A percentile compares a stretch with the other conserved stretches of the same genome.
phyloP scores from a whole-genome alignment of 345 rosid species.

The Gossypium stocksii region DNA sequence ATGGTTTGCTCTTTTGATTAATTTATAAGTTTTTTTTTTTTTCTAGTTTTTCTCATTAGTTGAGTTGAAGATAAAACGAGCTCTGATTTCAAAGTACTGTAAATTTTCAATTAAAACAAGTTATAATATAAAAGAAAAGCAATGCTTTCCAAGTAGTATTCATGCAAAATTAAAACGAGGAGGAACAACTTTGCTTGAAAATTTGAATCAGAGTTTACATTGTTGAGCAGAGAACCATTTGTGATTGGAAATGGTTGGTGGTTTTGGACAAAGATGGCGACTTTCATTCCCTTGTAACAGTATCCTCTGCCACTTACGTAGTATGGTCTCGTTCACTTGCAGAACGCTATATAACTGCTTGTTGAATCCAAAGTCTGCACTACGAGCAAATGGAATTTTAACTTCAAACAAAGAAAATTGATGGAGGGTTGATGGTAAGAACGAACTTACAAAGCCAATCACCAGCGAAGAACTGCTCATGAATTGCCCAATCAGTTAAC shows the following conservation, averaged over 20 bases:
- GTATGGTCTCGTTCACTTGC: constrained; percentile 58
- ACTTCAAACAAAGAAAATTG: not conserved
- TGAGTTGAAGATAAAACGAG: not conserved
- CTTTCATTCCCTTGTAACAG: constrained; percentile 55
- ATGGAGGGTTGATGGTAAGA: not conserved
- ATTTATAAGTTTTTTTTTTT: not conserved
- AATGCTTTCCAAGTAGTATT: not conserved
- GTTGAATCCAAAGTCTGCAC: constrained; percentile 42
- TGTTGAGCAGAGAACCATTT: not conserved
- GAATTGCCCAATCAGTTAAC: constrained; percentile 46
- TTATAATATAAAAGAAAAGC: too few species aligned
- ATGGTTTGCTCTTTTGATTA: not conserved
- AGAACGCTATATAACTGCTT: constrained; percentile 39
- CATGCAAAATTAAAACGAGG: not conserved
- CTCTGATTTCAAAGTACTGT: too few species aligned
- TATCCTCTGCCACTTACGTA: constrained; percentile 54
- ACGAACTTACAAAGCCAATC: constrained; percentile 54
- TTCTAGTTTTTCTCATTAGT: not conserved
- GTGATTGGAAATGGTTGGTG: constrained; percentile 12
- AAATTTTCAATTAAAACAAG: too few species aligned
- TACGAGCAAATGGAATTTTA: not conserved
- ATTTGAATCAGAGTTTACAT: not conserved
- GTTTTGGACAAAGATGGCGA: constrained; percentile 31
- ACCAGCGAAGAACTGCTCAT: constrained; percentile 41
- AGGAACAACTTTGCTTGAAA: not conserved